Evolutionary conservation across 345 rosid genomes (phyloP).

Genomic region (Odontarrhena argentea): DNA sequence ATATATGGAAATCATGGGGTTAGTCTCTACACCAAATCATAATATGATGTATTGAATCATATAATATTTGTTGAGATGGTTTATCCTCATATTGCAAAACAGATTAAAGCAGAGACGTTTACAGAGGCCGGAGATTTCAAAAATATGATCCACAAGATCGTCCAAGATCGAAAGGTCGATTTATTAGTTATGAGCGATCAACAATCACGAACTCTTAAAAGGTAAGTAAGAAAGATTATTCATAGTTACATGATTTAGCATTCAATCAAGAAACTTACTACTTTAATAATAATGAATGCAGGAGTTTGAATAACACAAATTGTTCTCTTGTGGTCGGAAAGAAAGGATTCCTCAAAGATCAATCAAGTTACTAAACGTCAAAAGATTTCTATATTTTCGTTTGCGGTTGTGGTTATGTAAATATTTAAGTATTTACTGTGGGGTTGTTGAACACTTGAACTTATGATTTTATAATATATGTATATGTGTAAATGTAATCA

Average conservation of each 20-base stretch:
- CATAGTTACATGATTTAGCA: neutral
- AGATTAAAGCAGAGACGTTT: conserved; percentile 52
- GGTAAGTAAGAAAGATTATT: conserved; percentile 38
- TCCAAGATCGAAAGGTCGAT: conserved; percentile 36
- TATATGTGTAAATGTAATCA: neutral
- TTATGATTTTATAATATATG: neutral
- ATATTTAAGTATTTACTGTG: conserved; percentile 19
- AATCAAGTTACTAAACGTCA: neutral
- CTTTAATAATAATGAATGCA: conserved; percentile 6
- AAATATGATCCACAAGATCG: conserved; percentile 40
- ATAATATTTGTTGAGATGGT: neutral
- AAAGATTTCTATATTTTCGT: neutral
- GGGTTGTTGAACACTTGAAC: conserved; percentile 36
- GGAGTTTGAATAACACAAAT: conserved; percentile 17
- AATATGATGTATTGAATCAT: too few relatives aligned
- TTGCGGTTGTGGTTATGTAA: conserved; percentile 3
- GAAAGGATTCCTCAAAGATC: neutral
- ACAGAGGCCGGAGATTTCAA: conserved; percentile 47
- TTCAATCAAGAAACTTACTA: neutral
- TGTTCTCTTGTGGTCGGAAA: conserved; percentile 31
- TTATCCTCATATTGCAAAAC: conserved; percentile 2
- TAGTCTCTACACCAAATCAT: conserved; percentile 18
- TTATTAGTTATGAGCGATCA: conserved; percentile 42
- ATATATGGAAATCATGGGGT: conserved; percentile 54
- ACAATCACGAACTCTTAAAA: conserved; percentile 33